Conservation (phyloP, 1,284 basidiomycete genomes). For the Irpex sp. region DNA sequence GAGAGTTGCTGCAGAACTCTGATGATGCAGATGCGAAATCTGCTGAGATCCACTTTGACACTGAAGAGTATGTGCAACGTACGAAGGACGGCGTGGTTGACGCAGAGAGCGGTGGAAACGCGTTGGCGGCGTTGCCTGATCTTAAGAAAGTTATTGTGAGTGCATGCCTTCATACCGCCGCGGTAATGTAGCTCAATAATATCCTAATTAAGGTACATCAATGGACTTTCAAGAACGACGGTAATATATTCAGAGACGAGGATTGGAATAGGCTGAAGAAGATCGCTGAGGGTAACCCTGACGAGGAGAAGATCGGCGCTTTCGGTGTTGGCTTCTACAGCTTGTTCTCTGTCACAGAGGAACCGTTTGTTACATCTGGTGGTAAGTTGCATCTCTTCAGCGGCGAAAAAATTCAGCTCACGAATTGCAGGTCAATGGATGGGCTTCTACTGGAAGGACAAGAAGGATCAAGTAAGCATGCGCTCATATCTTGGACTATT, state of each 20-base stretch:
- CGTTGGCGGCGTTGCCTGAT: conserved; percentile 41
- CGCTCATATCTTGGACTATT: background rate
- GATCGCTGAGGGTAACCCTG: conserved; percentile 85
- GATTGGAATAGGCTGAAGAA: conserved; percentile 90
- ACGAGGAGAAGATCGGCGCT: conserved; percentile 83
- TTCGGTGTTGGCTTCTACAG: conserved; percentile 88
- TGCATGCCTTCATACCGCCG: background rate
- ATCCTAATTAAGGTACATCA: conserved; percentile 47
- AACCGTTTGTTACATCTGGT: conserved; percentile 90
- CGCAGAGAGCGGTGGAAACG: background rate
- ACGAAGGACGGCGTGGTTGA: conserved; percentile 19
- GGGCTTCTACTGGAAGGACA: conserved; percentile 97
- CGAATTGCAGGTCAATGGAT: conserved; percentile 73
- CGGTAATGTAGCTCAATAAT: background rate
- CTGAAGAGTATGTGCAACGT: conserved; percentile 50
- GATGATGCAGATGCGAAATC: conserved; percentile 86
- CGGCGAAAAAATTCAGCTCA: background rate
- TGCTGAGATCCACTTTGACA: conserved; percentile 83
- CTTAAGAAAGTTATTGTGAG: conserved; percentile 53
- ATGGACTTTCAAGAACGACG: conserved; percentile 88
- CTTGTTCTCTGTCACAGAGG: conserved; percentile 84
- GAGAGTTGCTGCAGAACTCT: conserved; percentile 92
- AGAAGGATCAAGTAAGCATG: conserved; percentile 68
- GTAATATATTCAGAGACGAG: conserved; percentile 74
- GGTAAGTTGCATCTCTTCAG: conserved; percentile 35